Evolutionary conservation across 352 stramenopile species (phyloP).

Genomic region (Phytophthora pistaciae): DNA sequence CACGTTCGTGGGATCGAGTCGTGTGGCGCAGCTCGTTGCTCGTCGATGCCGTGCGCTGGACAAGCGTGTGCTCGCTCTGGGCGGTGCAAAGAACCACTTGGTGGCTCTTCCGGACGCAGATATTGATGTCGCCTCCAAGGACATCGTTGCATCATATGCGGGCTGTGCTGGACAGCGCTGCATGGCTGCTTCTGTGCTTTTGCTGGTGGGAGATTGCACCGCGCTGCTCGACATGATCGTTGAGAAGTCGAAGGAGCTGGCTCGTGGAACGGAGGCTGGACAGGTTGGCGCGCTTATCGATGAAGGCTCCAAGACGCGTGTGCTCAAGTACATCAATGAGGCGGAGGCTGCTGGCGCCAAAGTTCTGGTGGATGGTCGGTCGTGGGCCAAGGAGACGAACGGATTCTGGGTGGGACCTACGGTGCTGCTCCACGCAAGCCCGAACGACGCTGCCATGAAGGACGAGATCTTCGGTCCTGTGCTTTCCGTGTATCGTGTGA

Average conservation of each 20-base stretch:
- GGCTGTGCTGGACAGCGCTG: conserved; percentile 97
- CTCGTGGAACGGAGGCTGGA: conserved; percentile 90
- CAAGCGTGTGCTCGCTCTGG: conserved; percentile 96
- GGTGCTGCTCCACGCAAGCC: conserved; percentile 92
- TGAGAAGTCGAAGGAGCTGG: conserved; percentile 86
- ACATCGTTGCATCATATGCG: conserved; percentile 97
- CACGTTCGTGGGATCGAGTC: conserved; percentile 97
- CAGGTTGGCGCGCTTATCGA: conserved; percentile 98
- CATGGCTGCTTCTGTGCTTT: conserved; percentile 97
- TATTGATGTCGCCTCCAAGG: conserved; percentile 89
- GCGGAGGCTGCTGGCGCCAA: conserved; percentile 84
- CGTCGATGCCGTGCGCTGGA: conserved; percentile 89
- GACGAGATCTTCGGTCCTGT: conserved; percentile 99
- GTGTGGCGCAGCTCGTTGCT: conserved; percentile 94
- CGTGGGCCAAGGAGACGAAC: conserved; percentile 67
- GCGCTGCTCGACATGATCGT: conserved; percentile 91
- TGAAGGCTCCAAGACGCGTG: conserved; percentile 87
- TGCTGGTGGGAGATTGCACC: conserved; percentile 88
- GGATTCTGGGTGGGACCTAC: conserved; percentile 96
- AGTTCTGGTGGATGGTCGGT: conserved; percentile 94
- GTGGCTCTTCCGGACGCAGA: conserved; percentile 96
- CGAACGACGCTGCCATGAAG: conserved; percentile 89
- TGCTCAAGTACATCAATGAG: conserved; percentile 95
- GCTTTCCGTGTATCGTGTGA: conserved; percentile 90
- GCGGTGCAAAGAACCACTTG: conserved; percentile 98